Conservation (phyloP, 2,329 filamentous ascomycete genomes). For the Plectosphaerella sp. region DNA sequence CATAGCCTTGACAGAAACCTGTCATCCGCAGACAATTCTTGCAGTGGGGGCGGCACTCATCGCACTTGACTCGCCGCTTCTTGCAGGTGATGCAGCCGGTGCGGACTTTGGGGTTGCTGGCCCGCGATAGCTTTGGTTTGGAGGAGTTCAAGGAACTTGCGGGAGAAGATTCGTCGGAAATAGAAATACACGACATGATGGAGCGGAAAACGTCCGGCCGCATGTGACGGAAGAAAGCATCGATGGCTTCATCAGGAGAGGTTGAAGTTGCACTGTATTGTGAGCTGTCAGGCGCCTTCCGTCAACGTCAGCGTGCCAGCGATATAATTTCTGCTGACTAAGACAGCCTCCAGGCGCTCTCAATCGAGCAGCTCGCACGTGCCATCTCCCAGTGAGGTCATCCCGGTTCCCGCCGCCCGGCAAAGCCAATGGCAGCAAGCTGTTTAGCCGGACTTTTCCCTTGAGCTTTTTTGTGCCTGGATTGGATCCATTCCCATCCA, state of each 20-base stretch:
- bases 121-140: constrained; percentile 7
- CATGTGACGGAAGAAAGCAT: too few relatives aligned
- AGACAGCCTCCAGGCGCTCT: too few relatives aligned
- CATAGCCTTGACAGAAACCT: constrained; percentile 12
- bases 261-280: too few relatives aligned
- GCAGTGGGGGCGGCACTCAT: constrained; percentile 13
- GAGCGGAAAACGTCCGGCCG: too few relatives aligned
- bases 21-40: constrained; percentile 9
- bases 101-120: constrained; percentile 11
- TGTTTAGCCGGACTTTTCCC: constrained; percentile 39
- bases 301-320: too few relatives aligned
- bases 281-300: too few relatives aligned
- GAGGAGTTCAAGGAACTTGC: too few relatives aligned
- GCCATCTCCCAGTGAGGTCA: constrained; percentile 5
- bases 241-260: too few relatives aligned
- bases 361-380: too few relatives aligned
- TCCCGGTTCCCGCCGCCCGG: constrained; percentile 14
- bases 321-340: neutral
- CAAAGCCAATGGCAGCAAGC: neutral
- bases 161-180: too few relatives aligned
- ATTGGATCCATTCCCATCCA: constrained; percentile 18
- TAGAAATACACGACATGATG: too few relatives aligned
- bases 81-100: constrained; percentile 14
- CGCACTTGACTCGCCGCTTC: constrained; percentile 13
- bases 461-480: constrained; percentile 34